Conservation (phyloP, 805 yeast species). For the Ogataea pignaliae region DNA sequence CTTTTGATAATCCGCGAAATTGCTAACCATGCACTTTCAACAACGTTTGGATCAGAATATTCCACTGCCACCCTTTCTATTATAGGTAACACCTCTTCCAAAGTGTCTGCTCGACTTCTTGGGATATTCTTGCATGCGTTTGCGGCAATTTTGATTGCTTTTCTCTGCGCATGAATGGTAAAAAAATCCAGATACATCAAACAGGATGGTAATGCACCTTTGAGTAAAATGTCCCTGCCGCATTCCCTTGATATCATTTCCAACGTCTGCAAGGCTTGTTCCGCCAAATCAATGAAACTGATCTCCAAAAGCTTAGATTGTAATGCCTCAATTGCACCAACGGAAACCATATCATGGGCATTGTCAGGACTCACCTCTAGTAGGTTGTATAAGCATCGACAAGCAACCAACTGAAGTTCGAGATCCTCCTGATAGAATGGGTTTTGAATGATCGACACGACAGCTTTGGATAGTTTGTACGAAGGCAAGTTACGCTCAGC, state of each 20-base stretch:
- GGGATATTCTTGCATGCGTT: conserved; percentile 55
- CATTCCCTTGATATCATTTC: conserved; percentile 59
- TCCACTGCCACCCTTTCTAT: conserved; percentile 53
- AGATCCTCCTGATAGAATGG: conserved; percentile 57
- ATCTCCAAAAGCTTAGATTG: conserved; percentile 67
- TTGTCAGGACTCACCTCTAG: conserved; percentile 70
- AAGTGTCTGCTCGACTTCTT: conserved; percentile 37
- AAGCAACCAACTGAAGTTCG: conserved; percentile 78
- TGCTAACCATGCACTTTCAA: conserved; percentile 63
- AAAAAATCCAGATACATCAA: conserved; percentile 80
- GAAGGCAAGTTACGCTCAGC: conserved; percentile 66
- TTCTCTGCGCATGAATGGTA: conserved; percentile 83
- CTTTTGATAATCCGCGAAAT: conserved; percentile 54
- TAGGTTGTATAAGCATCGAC: conserved; percentile 78
- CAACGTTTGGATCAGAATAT: conserved; percentile 53
- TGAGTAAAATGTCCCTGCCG: conserved; percentile 47
- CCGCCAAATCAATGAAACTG: conserved; percentile 84
- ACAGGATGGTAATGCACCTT: conserved; percentile 62
- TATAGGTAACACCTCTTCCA: conserved; percentile 55
- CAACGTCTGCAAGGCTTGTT: conserved; percentile 76
- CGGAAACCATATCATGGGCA: conserved; percentile 55
- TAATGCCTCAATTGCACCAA: conserved; percentile 62
- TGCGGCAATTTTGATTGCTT: conserved; percentile 69
- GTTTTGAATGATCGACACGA: conserved; percentile 56
- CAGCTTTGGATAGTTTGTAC: conserved; percentile 44